Evolutionary conservation across 768 basidiomycete species (phyloP).

Genomic region (Stropharia rugosoannulata): DNA sequence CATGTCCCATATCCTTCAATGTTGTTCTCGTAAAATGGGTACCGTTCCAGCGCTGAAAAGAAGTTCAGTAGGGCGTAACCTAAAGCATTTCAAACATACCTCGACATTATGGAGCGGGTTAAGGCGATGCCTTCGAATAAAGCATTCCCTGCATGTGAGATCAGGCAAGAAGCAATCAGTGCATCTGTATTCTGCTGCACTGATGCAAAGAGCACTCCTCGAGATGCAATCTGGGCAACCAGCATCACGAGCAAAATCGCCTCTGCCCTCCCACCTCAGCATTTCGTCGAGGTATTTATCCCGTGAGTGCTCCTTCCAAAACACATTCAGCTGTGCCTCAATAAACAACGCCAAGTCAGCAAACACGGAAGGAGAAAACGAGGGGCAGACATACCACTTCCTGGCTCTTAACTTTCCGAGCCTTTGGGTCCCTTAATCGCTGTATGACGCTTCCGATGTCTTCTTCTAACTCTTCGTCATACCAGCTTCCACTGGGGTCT

Average conservation of each 20-base stretch:
- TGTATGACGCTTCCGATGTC: neutral
- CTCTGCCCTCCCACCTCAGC: slow-evolving; percentile 2
- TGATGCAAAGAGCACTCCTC: neutral
- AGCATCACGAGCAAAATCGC: neutral
- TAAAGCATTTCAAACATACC: neutral
- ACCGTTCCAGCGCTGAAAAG: neutral
- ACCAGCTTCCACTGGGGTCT: slow-evolving; percentile 4
- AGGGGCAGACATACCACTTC: neutral
- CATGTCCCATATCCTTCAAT: slow-evolving; percentile 2
- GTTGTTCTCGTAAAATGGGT: neutral
- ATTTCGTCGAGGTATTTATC: slow-evolving; percentile 10
- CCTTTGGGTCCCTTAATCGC: neutral
- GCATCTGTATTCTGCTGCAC: slow-evolving; percentile 2
- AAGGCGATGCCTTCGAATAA: slow-evolving; percentile 2
- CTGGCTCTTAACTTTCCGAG: neutral
- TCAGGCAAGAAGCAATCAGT: slow-evolving; percentile 7
- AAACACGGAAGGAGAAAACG: neutral
- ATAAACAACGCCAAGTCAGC: neutral
- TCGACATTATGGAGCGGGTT: slow-evolving; percentile 8
- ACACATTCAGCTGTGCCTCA: slow-evolving; percentile 3
- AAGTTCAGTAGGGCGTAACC: neutral
- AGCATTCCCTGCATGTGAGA: neutral
- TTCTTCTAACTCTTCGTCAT: slow-evolving; percentile 10
- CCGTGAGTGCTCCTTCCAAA: slow-evolving; percentile 6
- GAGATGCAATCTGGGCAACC: slow-evolving; percentile 9